Evolutionary conservation across 306 rosid species (phyloP).

Genomic region (Trifolium pratense): DNA sequence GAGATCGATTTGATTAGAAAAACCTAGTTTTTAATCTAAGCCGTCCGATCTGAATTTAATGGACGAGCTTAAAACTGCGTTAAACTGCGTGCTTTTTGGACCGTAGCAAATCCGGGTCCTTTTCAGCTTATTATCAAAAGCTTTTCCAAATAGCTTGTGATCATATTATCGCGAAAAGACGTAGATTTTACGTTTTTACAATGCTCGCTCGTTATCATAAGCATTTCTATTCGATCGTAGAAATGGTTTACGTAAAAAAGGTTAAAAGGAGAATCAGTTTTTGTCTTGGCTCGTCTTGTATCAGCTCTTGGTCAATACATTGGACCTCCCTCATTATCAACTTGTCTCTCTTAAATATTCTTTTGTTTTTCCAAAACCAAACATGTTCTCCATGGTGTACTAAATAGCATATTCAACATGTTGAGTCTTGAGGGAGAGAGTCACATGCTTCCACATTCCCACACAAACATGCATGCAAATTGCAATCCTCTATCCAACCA

Average conservation of each 20-base stretch:
- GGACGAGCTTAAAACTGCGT: no score
- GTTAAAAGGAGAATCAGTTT: neutral
- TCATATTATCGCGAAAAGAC: neutral
- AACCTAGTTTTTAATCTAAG: no score
- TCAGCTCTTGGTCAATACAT: conserved; percentile 8
- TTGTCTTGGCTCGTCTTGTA: neutral
- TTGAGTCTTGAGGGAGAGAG: conserved; percentile 20
- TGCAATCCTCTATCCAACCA: no score
- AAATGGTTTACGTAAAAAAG: neutral
- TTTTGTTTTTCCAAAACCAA: conserved; percentile 37
- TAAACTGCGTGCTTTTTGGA: no score
- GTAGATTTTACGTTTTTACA: no score
- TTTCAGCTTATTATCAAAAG: neutral
- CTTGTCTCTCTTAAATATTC: conserved; percentile 14
- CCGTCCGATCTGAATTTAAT: no score
- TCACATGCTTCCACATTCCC: conserved; percentile 30
- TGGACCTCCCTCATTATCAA: conserved; percentile 16
- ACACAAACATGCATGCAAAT: neutral
- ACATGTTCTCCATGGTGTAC: conserved; percentile 37
- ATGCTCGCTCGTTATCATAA: no score
- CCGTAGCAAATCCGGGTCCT: no score
- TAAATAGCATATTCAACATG: conserved; percentile 41
- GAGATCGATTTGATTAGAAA: no score
- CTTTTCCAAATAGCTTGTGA: neutral
- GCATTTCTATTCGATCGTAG: neutral